phyloP scores from a whole-genome alignment of 148 eudicot species.

The Rhododendron molle region DNA sequence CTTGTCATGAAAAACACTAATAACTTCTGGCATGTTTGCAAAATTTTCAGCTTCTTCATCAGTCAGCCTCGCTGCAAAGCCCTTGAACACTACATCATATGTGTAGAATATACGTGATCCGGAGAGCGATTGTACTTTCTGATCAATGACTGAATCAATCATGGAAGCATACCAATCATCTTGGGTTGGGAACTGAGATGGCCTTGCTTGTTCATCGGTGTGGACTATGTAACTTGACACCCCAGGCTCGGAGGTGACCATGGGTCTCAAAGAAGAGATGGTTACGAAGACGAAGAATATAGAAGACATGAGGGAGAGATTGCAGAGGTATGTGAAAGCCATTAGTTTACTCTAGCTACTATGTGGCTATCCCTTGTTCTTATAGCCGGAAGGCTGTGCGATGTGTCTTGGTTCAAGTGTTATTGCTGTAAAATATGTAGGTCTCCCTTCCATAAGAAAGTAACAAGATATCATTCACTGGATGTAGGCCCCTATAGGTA shows the following conservation, averaged over 20 bases:
- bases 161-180: slow-evolving; percentile 10
- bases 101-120: background rate
- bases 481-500: background rate
- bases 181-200: background rate
- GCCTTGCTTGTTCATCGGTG: slow-evolving; percentile 1
- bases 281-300: background rate
- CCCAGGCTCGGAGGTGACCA: background rate
- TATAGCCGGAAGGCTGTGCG: background rate
- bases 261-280: background rate
- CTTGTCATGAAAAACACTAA: background rate
- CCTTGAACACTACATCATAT: background rate
- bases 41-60: background rate
- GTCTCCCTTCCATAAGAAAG: background rate
- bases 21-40: background rate
- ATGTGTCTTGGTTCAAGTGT: too few relatives aligned
- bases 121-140: background rate
- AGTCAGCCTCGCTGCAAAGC: slow-evolving; percentile 12
- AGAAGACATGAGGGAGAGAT: background rate
- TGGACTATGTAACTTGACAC: slow-evolving; percentile 7
- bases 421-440: background rate
- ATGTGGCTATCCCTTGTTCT: background rate
- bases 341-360: background rate
- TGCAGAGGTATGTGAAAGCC: background rate
- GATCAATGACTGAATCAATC: background rate
- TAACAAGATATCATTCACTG: background rate